Evolutionary conservation across 257 asterid genomes (phyloP).

Genomic region (Gentiana dahurica): DNA sequence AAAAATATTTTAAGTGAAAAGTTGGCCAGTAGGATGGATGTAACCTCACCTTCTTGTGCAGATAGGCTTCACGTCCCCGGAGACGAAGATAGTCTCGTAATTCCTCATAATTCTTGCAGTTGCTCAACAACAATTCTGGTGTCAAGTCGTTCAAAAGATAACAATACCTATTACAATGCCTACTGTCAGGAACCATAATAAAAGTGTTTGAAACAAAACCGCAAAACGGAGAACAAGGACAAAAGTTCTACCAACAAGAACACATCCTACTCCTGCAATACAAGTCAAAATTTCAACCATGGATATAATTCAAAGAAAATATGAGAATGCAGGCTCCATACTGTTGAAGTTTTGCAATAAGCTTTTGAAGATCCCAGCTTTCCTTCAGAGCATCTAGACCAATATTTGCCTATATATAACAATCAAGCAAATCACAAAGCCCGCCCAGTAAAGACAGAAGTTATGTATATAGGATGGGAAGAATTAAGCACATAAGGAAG

Average conservation of each 20-base stretch:
- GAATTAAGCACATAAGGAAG: background rate
- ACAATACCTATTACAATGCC: slow-evolving; percentile 24
- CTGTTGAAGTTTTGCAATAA: slow-evolving; percentile 82
- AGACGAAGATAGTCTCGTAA: slow-evolving; percentile 23
- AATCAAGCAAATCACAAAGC: slow-evolving; percentile 4
- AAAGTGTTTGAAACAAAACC: background rate
- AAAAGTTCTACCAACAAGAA: too few relatives aligned
- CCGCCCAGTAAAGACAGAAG: background rate
- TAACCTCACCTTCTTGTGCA: slow-evolving; percentile 58
- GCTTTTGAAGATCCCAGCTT: slow-evolving; percentile 93
- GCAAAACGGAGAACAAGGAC: background rate
- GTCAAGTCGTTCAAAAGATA: slow-evolving; percentile 32
- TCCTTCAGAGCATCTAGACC: slow-evolving; percentile 79
- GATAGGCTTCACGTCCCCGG: slow-evolving; percentile 39
- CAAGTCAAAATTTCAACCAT: background rate
- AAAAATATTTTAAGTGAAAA: background rate
- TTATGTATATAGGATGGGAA: background rate
- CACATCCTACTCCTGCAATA: too few relatives aligned
- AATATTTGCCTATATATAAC: slow-evolving; percentile 65
- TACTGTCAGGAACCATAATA: background rate
- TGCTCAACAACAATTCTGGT: slow-evolving; percentile 19
- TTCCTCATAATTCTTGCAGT: slow-evolving; percentile 24
- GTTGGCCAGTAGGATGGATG: background rate
- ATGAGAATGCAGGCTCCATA: slow-evolving; percentile 17
- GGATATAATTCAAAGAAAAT: background rate